Evolutionary conservation across 805 yeast genomes (phyloP).

Genomic region (baker's yeast (Saccharomyces cerevisiae)): DNA sequence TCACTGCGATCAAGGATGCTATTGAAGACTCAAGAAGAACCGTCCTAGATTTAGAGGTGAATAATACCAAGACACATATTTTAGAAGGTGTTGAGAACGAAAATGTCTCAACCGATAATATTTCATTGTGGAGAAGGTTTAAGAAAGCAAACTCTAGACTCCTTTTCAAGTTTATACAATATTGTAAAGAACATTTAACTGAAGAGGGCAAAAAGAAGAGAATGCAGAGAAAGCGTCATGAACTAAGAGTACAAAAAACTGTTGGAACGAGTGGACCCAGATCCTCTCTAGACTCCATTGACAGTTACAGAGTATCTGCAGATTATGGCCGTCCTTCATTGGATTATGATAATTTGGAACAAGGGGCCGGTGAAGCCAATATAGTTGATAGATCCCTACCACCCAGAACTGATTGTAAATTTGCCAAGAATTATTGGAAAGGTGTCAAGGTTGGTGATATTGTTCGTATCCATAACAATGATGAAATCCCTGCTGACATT

Average conservation of each 20-base stretch:
- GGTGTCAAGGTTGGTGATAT: conserved; percentile 66
- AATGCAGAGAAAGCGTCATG: conserved; percentile 28
- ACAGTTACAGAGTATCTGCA: conserved; percentile 25
- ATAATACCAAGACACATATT: conserved; percentile 65
- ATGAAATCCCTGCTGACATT: conserved; percentile 73
- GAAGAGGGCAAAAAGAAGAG: conserved; percentile 32
- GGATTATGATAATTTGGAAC: conserved; percentile 44
- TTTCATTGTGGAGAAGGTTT: conserved; percentile 61
- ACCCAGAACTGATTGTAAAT: conserved; percentile 30
- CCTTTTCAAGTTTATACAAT: conserved; percentile 20
- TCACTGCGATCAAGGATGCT: conserved; percentile 75
- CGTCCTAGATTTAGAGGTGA: conserved; percentile 60
- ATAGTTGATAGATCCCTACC: conserved; percentile 49
- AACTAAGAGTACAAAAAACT: conserved; percentile 20
- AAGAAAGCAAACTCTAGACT: conserved; percentile 44
- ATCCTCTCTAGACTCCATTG: conserved; percentile 33
- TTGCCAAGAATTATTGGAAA: conserved; percentile 47
- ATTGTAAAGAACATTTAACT: conserved; percentile 25
- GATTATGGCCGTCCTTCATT: conserved; percentile 31
- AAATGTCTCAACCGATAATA: conserved; percentile 55
- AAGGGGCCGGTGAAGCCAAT: conserved; percentile 46
- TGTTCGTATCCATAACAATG: conserved; percentile 60
- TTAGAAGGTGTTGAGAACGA: conserved; percentile 46
- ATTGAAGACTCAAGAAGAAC: conserved; percentile 75
- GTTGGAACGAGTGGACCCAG: conserved; percentile 27